Percentiles rank a stretch among this genome's conserved stretches.
phyloP scores from a whole-genome alignment of 345 rosid genomes.

The Barbarea vulgaris region DNA sequence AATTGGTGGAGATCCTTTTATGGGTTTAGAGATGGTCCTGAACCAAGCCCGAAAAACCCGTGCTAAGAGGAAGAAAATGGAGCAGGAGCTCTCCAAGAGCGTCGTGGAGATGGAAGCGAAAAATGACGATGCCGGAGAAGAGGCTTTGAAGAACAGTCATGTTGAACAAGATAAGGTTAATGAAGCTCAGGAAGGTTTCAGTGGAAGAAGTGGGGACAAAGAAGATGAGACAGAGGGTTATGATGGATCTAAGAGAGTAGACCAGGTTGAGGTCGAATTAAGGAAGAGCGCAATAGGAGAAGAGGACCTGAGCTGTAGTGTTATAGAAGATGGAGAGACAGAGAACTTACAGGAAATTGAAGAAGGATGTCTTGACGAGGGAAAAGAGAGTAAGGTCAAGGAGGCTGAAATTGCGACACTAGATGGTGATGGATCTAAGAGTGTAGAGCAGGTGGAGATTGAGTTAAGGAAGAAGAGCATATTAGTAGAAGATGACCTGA shows the following conservation, averaged over 20 bases:
- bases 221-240: conserved; percentile 9
- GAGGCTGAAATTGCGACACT: conserved; percentile 6
- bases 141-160: not conserved
- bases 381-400: not conserved
- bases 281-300: not conserved
- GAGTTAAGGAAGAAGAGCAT: not conserved
- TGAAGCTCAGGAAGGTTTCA: conserved; percentile 11
- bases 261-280: conserved; percentile 21
- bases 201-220: not conserved
- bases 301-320: conserved; percentile 7
- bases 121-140: conserved; percentile 9
- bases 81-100: conserved; percentile 12
- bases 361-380: not conserved
- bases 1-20: conserved; percentile 32
- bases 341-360: conserved; percentile 2
- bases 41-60: conserved; percentile 34
- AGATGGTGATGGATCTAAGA: conserved; percentile 1
- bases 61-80: conserved; percentile 25
- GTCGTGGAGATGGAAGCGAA: conserved; percentile 17
- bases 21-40: conserved; percentile 30
- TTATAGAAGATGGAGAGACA: conserved; percentile 24
- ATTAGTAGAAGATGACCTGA: conserved; percentile 13
- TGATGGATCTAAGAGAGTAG: conserved; percentile 9
- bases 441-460: conserved; percentile 22
- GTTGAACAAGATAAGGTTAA: conserved; percentile 1